Evolutionary conservation across 257 asterid genomes (phyloP).

Genomic region (Nicotiana knightiana): DNA sequence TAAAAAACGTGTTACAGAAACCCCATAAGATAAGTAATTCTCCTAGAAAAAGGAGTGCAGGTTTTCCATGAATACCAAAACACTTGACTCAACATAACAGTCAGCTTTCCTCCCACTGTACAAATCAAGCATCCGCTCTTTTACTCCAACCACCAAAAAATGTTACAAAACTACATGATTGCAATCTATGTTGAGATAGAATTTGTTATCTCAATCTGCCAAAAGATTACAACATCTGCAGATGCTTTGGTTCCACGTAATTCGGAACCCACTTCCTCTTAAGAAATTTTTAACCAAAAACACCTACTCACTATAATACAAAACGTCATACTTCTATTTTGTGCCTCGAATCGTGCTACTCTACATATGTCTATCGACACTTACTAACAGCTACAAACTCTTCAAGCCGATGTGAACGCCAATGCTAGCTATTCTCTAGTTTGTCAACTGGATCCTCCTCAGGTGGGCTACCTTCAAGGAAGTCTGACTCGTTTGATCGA

Average conservation of each 20-base stretch:
- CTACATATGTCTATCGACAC: slow-evolving; percentile 11
- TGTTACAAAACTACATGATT: neutral
- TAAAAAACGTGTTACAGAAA: neutral
- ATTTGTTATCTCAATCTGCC: slow-evolving; percentile 9
- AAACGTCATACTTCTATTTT: neutral
- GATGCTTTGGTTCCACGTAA: neutral
- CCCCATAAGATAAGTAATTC: neutral
- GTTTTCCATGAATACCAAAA: neutral
- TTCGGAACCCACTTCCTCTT: neutral
- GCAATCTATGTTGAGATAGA: neutral
- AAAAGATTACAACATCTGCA: neutral
- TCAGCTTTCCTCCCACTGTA: neutral
- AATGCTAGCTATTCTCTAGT: slow-evolving; percentile 21
- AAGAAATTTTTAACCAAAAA: neutral
- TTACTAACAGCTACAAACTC: neutral
- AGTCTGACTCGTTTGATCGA: slow-evolving; percentile 17
- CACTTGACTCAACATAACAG: neutral
- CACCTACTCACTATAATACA: slow-evolving; percentile 13
- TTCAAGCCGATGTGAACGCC: neutral
- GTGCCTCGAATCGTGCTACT: slow-evolving; percentile 11
- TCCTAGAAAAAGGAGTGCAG: neutral
- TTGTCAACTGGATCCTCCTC: slow-evolving; percentile 10
- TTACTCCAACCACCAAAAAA: neutral
- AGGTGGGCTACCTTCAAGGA: slow-evolving; percentile 4
- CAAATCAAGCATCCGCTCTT: slow-evolving; percentile 1